phyloP scores from a whole-genome alignment of 108 stramenopile genomes.

The Fistulifera solaris region DNA sequence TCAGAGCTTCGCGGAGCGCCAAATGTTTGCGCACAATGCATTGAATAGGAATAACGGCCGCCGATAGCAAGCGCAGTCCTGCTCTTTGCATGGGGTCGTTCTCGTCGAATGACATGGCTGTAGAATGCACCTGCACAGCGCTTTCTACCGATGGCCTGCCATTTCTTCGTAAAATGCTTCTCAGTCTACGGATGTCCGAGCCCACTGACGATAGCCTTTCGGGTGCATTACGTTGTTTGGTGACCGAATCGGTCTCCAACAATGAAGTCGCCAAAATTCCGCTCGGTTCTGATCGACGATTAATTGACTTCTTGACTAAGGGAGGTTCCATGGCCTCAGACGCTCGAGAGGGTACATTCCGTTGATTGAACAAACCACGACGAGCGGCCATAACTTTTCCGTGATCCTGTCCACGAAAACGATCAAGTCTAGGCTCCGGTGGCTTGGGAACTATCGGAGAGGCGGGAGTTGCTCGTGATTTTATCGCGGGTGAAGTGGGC shows the following conservation, averaged over 20 bases:
- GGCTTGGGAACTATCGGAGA: too few species aligned
- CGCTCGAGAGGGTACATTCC: too few species aligned
- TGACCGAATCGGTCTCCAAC: not conserved
- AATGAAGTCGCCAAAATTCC: not conserved
- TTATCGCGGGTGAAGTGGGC: too few species aligned
- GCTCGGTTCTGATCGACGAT: not conserved
- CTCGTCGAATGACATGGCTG: constrained; percentile 18
- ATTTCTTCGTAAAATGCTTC: not conserved
- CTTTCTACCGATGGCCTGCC: too few species aligned
- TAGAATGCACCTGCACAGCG: not conserved
- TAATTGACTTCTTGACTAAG: not conserved
- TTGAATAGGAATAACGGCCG: constrained; percentile 80
- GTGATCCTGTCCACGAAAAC: too few species aligned
- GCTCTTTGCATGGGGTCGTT: constrained; percentile 75
- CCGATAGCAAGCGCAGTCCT: constrained; percentile 60
- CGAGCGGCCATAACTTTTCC: too few species aligned
- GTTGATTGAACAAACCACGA: too few species aligned
- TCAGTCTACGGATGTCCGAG: not conserved
- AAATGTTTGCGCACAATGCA: constrained; percentile 60
- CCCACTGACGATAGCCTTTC: not conserved
- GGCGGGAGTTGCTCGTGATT: too few species aligned
- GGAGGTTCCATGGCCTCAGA: not conserved
- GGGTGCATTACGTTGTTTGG: not conserved
- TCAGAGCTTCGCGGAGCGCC: constrained; percentile 47
- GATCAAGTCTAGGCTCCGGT: too few species aligned